Percentiles rank a stretch among this genome's conserved stretches.
phyloP scores from a whole-genome alignment of 805 yeast genomes.

The Monosporozyma aerobia region DNA sequence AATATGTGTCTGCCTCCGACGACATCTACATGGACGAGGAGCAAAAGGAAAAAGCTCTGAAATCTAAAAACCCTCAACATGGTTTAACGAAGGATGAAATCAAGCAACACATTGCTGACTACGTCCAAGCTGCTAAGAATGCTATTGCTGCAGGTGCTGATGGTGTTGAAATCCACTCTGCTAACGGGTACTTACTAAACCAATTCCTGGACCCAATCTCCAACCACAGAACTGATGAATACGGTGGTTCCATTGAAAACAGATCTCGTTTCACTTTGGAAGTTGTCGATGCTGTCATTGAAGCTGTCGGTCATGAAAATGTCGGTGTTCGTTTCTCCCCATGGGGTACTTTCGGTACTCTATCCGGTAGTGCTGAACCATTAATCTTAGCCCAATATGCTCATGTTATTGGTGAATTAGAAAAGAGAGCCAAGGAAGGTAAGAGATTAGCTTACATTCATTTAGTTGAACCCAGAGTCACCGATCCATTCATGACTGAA shows the following conservation, averaged over 20 bases:
- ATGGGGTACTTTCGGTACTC: constrained; percentile 30
- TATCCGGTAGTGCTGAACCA: constrained; percentile 28
- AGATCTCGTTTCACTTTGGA: constrained; percentile 37
- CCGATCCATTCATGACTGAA: constrained; percentile 12
- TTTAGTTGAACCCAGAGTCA: constrained; percentile 35
- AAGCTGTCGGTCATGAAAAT: constrained; percentile 42
- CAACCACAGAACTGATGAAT: constrained; percentile 42
- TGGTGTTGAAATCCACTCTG: constrained; percentile 57
- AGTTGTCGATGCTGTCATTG: constrained; percentile 40
- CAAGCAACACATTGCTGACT: constrained; percentile 33
- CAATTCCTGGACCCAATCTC: constrained; percentile 42
- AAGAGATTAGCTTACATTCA: constrained; percentile 33
- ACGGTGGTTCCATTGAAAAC: constrained; percentile 44
- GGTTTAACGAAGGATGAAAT: constrained; percentile 27
- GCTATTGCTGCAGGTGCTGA: constrained; percentile 35
- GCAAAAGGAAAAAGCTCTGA: constrained; percentile 22
- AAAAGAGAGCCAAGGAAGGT: constrained; percentile 27
- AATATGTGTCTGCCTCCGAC: constrained; percentile 34
- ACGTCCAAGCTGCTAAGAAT: constrained; percentile 36
- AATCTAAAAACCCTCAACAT: constrained; percentile 25
- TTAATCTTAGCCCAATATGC: constrained; percentile 29
- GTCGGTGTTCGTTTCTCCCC: constrained; percentile 42
- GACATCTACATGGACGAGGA: constrained; percentile 29
- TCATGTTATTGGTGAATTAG: constrained; percentile 33
- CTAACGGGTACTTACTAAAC: constrained; percentile 54